A percentile compares a stretch with the other conserved stretches of the same genome.
These are phyloP conservation scores for Venturia oleaginea DNA, from an alignment of 2,329 filamentous ascomycete genomes.

Conservation along the genomic window DNA sequence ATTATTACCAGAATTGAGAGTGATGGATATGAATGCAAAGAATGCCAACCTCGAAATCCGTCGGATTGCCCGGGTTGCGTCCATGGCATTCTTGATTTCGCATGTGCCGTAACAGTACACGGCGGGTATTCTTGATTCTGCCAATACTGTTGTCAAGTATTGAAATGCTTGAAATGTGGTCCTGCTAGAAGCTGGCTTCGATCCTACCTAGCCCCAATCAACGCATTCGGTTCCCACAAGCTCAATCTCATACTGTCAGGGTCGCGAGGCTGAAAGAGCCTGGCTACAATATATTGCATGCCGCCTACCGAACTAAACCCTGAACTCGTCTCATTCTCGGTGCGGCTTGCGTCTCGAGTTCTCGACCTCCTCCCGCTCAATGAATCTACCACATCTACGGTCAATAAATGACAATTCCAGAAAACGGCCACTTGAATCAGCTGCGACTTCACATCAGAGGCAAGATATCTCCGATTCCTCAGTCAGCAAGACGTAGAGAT, in stretches of 20 bases:
- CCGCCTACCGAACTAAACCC: neutral
- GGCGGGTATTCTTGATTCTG: no score
- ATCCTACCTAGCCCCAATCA: neutral
- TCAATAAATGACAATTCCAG: no score
- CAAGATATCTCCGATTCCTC: neutral
- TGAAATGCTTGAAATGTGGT: neutral
- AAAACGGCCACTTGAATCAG: neutral
- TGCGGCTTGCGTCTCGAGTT: neutral
- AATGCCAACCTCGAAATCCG: neutral
- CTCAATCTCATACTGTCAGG: neutral
- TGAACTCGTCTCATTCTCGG: neutral
- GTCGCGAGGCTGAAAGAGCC: neutral
- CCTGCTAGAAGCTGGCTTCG: neutral
- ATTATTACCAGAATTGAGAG: neutral
- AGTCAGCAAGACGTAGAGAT: neutral
- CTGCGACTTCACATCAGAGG: neutral
- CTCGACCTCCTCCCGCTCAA: neutral
- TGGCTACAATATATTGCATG: no score
- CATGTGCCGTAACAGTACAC: neutral
- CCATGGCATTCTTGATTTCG: neutral
- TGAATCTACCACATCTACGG: no score
- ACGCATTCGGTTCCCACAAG: neutral
- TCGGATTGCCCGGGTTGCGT: neutral
- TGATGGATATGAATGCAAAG: neutral
- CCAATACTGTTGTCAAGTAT: neutral